A percentile compares a stretch with the other conserved stretches of the same genome.
phyloP scores from a whole-genome alignment of 2,329 filamentous ascomycete species.

The Talaromyces marneffei region DNA sequence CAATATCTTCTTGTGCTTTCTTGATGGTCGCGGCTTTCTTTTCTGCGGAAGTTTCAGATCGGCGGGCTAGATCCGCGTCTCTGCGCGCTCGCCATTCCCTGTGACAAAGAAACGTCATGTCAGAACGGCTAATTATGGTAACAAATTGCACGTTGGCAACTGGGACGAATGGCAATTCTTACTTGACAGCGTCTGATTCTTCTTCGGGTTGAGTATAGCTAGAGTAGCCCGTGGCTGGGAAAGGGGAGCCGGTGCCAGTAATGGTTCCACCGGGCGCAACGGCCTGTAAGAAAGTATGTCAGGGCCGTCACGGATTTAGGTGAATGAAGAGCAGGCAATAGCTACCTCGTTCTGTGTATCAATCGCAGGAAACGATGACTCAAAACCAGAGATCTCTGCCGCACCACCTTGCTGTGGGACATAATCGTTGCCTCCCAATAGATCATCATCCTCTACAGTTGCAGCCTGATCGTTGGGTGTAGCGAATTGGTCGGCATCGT shows the following conservation, averaged over 20 bases:
- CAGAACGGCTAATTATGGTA: not conserved
- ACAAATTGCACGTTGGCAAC: not conserved
- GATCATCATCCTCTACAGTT: slow-evolving; percentile 61
- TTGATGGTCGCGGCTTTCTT: slow-evolving; percentile 82
- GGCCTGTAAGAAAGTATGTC: slow-evolving; percentile 43
- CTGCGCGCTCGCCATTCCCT: slow-evolving; percentile 86
- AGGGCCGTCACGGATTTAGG: not conserved
- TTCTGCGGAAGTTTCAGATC: slow-evolving; percentile 72
- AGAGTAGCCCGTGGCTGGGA: slow-evolving; percentile 48
- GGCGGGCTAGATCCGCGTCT: slow-evolving; percentile 74
- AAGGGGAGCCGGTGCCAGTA: slow-evolving; percentile 61
- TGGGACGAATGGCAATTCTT: slow-evolving; percentile 15
- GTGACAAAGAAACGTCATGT: not conserved
- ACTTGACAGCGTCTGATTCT: slow-evolving; percentile 79
- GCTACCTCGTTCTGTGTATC: slow-evolving; percentile 65
- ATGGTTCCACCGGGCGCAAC: slow-evolving; percentile 73
- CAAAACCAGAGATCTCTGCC: slow-evolving; percentile 60
- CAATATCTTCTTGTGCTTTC: slow-evolving; percentile 88
- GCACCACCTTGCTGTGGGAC: slow-evolving; percentile 20
- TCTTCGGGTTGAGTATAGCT: slow-evolving; percentile 60
- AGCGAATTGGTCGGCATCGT: slow-evolving; percentile 86
- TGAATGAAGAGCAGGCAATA: not conserved
- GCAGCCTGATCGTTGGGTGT: slow-evolving; percentile 61
- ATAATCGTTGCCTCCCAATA: slow-evolving; percentile 55
- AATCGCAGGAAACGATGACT: slow-evolving; percentile 86